A percentile compares a stretch with the other conserved stretches of the same genome.
phyloP scores from a whole-genome alignment of 345 rosid species.

The Theobroma cacao region DNA sequence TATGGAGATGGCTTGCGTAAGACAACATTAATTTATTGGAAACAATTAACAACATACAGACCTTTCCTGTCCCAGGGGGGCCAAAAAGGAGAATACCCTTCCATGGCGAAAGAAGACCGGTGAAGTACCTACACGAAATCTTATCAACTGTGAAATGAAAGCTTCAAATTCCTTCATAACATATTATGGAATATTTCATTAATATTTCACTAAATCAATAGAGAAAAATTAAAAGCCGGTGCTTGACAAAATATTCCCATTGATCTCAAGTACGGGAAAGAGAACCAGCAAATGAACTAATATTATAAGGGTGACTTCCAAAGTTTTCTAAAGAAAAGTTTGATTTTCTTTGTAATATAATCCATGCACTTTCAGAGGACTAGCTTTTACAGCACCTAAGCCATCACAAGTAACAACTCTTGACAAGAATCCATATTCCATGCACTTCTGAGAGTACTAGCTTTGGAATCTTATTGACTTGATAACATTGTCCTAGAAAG shows the following conservation, averaged over 20 bases:
- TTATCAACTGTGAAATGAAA: neutral
- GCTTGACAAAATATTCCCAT: neutral
- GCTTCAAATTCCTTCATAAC: neutral
- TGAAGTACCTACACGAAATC: conserved; percentile 63
- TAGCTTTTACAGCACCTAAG: neutral
- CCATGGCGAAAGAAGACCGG: conserved; percentile 97
- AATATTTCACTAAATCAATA: neutral
- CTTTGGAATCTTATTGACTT: neutral
- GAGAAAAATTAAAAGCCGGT: neutral
- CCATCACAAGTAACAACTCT: neutral
- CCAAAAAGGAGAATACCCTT: conserved; percentile 99
- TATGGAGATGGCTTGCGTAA: neutral
- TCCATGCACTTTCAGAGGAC: neutral
- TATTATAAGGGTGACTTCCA: neutral
- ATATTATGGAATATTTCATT: neutral
- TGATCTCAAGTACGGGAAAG: neutral
- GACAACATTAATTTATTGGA: neutral
- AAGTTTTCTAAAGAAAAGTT: neutral
- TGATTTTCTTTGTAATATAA: neutral
- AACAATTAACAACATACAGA: conserved; percentile 21
- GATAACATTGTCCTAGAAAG: neutral
- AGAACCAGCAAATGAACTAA: neutral
- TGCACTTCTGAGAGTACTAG: neutral
- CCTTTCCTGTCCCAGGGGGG: conserved; percentile 99
- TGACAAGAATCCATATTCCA: neutral